Evolutionary conservation across 2,329 filamentous ascomycete species (phyloP).

Genomic region (Calonectria leucothoes): DNA sequence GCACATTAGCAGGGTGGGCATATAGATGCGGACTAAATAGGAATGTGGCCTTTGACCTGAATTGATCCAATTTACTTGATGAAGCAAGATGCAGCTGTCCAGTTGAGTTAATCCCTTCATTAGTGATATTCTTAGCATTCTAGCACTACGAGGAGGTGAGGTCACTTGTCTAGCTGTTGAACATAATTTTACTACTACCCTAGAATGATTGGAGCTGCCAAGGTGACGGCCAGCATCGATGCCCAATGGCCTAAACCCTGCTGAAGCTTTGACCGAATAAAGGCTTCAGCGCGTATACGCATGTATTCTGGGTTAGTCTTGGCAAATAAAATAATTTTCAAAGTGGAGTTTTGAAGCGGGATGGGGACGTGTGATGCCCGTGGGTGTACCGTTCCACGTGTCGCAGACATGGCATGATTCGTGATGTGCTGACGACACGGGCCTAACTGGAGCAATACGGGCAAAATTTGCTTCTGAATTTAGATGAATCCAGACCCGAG

Average conservation of each 20-base stretch:
- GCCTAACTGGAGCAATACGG: not conserved
- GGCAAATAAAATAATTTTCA: constrained; percentile 15
- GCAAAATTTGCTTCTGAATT: not conserved
- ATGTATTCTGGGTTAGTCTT: not conserved
- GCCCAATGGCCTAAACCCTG: not conserved
- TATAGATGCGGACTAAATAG: too few relatives aligned
- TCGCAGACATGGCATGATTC: constrained; percentile 12
- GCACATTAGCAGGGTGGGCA: too few relatives aligned
- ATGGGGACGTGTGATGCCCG: constrained; percentile 17
- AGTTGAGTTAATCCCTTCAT: too few relatives aligned
- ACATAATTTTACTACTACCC: not conserved
- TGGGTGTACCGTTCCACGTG: constrained; percentile 2
- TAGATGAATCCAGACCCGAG: not conserved
- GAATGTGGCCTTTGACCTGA: too few relatives aligned
- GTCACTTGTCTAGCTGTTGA: too few relatives aligned
- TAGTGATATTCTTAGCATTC: too few relatives aligned
- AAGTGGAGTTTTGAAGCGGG: constrained; percentile 23
- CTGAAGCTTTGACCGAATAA: not conserved
- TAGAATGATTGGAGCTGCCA: not conserved
- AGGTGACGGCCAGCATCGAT: not conserved
- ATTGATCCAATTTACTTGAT: too few relatives aligned
- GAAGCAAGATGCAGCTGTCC: too few relatives aligned
- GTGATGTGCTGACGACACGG: constrained; percentile 21
- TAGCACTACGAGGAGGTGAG: too few relatives aligned
- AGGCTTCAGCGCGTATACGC: constrained; percentile 3